Evolutionary conservation across 495 filamentous ascomycete genomes (phyloP).

Genomic region (Xylaria castorea): DNA sequence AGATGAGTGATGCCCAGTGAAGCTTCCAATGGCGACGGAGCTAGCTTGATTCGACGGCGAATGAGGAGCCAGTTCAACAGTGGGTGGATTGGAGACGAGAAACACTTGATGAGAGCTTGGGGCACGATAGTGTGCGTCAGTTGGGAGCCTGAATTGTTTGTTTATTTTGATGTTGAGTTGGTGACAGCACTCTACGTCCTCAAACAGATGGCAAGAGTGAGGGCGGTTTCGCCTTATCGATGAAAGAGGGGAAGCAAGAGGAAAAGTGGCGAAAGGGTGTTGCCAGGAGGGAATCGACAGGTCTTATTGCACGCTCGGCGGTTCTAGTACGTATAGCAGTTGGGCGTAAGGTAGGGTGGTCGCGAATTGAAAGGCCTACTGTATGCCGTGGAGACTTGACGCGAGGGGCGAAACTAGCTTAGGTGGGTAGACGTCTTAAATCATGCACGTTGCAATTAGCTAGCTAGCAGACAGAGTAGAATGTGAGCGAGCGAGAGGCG

Average conservation of each 20-base stretch:
- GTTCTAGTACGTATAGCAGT: slow-evolving; percentile 27
- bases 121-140: slow-evolving; percentile 15
- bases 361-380: slow-evolving; percentile 31
- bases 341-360: slow-evolving; percentile 32
- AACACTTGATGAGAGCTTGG: slow-evolving; percentile 27
- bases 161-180: slow-evolving; percentile 38
- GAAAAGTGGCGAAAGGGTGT: slow-evolving; percentile 41
- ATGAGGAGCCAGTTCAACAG: slow-evolving; percentile 5
- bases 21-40: slow-evolving; percentile 23
- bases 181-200: slow-evolving; percentile 22
- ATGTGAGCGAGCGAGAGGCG: slow-evolving; percentile 32
- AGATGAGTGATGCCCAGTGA: slow-evolving; percentile 26
- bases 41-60: slow-evolving; percentile 14
- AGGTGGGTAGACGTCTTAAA: slow-evolving; percentile 38
- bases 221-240: slow-evolving; percentile 31
- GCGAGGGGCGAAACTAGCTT: slow-evolving; percentile 22
- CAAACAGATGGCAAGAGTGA: slow-evolving; percentile 27
- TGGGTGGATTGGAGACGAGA: slow-evolving; percentile 20
- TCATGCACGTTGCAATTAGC: slow-evolving; percentile 38
- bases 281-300: slow-evolving; percentile 34
- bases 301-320: slow-evolving; percentile 41
- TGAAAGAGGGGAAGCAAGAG: slow-evolving; percentile 29
- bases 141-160: slow-evolving; percentile 30
- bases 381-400: slow-evolving; percentile 18
- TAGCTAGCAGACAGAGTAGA: too few relatives aligned